Evolutionary conservation across 352 stramenopile genomes (phyloP).

Genomic region (Phytophthora macrochlamydospora): DNA sequence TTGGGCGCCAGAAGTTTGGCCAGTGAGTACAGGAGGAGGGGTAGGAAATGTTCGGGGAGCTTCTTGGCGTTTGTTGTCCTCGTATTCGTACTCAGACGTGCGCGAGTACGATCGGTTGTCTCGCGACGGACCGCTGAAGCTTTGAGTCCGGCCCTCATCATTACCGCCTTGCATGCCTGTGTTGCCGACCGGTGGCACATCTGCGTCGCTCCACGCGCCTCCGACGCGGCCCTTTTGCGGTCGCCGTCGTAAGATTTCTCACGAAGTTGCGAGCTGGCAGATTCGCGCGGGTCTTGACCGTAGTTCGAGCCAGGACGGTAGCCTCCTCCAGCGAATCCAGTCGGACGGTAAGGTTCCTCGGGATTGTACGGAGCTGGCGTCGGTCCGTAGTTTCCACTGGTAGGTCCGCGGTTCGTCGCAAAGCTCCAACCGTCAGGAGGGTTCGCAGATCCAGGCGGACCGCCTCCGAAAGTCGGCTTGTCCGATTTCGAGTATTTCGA

Average conservation of each 20-base stretch:
- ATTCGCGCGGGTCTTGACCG: conserved; percentile 66
- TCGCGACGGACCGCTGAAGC: conserved; percentile 44
- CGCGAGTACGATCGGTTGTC: conserved; percentile 43
- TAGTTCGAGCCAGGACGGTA: conserved; percentile 51
- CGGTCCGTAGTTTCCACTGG: conserved; percentile 66
- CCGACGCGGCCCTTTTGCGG: conserved; percentile 82
- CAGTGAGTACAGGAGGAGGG: conserved; percentile 33
- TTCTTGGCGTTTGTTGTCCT: conserved; percentile 46
- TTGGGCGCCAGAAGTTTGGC: conserved; percentile 76
- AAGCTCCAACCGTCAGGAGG: conserved; percentile 85
- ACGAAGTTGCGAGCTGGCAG: conserved; percentile 66
- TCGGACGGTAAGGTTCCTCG: conserved; percentile 77
- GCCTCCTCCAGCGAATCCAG: conserved; percentile 45
- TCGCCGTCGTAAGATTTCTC: conserved; percentile 87
- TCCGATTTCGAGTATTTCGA: conserved; percentile 82
- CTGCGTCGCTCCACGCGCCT: conserved; percentile 61
- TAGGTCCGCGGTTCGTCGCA: conserved; percentile 83
- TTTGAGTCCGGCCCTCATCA: conserved; percentile 52
- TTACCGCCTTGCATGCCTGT: conserved; percentile 34
- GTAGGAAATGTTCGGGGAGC: conserved; percentile 29
- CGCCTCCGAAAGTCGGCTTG: conserved; percentile 59
- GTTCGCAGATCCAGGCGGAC: conserved; percentile 71
- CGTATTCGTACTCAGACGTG: conserved; percentile 69
- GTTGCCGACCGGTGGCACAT: conserved; percentile 24
- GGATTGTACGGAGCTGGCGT: conserved; percentile 75